Evolutionary conservation across 2,329 filamentous ascomycete genomes (phyloP).

Genomic region (Madurella fahalii): DNA sequence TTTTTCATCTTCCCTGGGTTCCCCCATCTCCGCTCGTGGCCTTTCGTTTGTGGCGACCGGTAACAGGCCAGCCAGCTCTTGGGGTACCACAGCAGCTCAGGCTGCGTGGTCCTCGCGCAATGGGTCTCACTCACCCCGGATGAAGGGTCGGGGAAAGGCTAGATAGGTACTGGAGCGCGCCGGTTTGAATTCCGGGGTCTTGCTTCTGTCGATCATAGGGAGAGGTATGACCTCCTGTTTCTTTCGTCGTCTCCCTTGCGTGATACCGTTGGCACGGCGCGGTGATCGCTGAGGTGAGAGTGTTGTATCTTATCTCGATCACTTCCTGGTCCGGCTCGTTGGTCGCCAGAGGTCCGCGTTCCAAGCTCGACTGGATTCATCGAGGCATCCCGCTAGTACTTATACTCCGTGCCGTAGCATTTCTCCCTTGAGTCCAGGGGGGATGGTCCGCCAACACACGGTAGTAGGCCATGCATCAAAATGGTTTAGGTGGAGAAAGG

Average conservation of each 20-base stretch:
- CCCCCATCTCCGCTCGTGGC: not conserved
- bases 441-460: constrained; percentile 14
- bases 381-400: constrained; percentile 16
- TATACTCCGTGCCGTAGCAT: not conserved
- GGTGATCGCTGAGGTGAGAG: too few relatives aligned
- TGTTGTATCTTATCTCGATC: too few relatives aligned
- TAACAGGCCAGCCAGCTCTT: not conserved
- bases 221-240: not conserved
- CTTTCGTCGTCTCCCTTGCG: not conserved
- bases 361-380: not conserved
- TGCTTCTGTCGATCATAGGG: not conserved
- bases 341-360: not conserved
- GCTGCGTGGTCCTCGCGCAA: not conserved
- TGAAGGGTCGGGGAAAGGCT: not conserved
- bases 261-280: not conserved
- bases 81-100: not conserved
- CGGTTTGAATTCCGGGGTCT: not conserved
- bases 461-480: constrained; percentile 14
- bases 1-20: not conserved
- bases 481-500: constrained; percentile 15
- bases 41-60: not conserved
- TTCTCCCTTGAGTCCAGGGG: constrained; percentile 2
- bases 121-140: not conserved
- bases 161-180: not conserved
- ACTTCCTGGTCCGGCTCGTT: not conserved